phyloP scores from a whole-genome alignment of 129 eudicot genomes.

The Flaveria trinervia region DNA sequence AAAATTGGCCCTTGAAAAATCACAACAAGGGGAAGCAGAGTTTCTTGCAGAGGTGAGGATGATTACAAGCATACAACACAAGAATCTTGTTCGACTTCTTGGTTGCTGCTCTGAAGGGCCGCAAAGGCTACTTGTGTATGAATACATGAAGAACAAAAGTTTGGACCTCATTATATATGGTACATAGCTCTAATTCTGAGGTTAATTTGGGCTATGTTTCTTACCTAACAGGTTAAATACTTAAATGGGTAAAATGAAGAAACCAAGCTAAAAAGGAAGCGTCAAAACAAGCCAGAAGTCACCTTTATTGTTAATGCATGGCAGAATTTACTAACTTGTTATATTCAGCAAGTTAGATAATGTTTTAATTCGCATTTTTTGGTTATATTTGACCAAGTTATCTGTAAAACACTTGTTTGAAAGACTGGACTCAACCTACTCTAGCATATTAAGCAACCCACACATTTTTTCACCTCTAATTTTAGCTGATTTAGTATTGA shows the following conservation, averaged over 20 bases:
- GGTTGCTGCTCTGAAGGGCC: slow-evolving; percentile 74
- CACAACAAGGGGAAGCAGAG: slow-evolving; percentile 72
- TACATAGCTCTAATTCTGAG: neutral
- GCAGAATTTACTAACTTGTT: no score
- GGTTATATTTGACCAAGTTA: neutral
- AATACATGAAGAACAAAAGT: slow-evolving; percentile 74
- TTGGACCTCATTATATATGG: slow-evolving; percentile 53
- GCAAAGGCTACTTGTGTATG: slow-evolving; percentile 68
- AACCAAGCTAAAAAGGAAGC: neutral
- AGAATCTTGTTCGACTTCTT: slow-evolving; percentile 66
- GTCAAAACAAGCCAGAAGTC: neutral
- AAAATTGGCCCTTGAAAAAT: slow-evolving; percentile 62
- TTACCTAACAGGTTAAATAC: no score
- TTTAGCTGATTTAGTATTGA: neutral
- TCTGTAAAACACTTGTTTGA: neutral
- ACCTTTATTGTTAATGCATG: neutral
- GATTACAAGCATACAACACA: slow-evolving; percentile 75
- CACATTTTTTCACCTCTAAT: neutral
- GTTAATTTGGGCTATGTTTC: no score
- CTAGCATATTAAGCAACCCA: neutral
- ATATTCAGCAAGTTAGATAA: no score
- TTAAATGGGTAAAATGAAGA: neutral
- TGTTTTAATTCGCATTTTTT: no score
- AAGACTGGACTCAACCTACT: neutral
- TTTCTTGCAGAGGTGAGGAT: slow-evolving; percentile 61